phyloP scores from a whole-genome alignment of 1,284 basidiomycete genomes.

The Leccinum solheimii region DNA sequence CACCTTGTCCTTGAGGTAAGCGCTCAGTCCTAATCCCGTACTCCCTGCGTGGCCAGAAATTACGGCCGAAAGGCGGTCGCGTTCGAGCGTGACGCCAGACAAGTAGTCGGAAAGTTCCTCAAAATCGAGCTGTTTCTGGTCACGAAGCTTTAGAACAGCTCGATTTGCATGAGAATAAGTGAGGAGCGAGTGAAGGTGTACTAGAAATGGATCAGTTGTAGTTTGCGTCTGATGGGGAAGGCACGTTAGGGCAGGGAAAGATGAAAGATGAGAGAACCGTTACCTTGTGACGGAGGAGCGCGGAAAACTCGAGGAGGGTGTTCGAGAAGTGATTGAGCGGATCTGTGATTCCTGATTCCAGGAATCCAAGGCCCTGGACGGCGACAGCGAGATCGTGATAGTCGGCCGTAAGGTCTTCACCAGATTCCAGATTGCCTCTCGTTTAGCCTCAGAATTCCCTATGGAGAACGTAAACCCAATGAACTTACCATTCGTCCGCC shows the following conservation, averaged over 20 bases:
- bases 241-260: slow-evolving; percentile 2
- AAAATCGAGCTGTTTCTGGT: slow-evolving; percentile 98
- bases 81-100: slow-evolving; percentile 85
- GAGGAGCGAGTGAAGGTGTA: slow-evolving; percentile 86
- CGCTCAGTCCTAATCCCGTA: slow-evolving; percentile 79
- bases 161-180: slow-evolving; percentile 90
- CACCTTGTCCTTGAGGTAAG: slow-evolving; percentile 93
- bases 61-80: slow-evolving; percentile 87
- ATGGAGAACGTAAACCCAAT: slow-evolving; percentile 29
- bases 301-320: slow-evolving; percentile 90
- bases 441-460: slow-evolving; percentile 71
- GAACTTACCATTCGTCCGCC: slow-evolving; percentile 81
- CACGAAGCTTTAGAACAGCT: slow-evolving; percentile 88
- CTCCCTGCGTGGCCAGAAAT: slow-evolving; percentile 81
- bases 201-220: slow-evolving; percentile 84
- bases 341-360: slow-evolving; percentile 97
- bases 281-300: slow-evolving; percentile 79
- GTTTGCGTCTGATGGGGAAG: slow-evolving; percentile 65
- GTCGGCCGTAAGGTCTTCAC: slow-evolving; percentile 91
- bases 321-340: slow-evolving; percentile 95
- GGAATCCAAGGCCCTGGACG: slow-evolving; percentile 94
- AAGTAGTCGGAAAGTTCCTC: slow-evolving; percentile 97
- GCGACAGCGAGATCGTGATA: slow-evolving; percentile 96
- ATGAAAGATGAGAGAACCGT: background rate
- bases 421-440: slow-evolving; percentile 76